Conservation (phyloP, 805 yeast species). For the Candida piceae region DNA sequence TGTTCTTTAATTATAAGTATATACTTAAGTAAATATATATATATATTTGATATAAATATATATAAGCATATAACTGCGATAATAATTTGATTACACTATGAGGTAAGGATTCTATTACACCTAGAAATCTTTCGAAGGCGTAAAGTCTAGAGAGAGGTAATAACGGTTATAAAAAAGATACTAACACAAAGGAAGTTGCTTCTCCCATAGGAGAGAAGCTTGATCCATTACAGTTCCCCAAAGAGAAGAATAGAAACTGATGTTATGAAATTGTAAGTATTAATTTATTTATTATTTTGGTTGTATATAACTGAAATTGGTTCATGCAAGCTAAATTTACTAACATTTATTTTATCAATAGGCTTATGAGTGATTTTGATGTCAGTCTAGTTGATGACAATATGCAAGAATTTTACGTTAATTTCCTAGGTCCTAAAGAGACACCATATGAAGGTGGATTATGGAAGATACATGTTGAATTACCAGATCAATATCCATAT, state of each 20-base stretch:
- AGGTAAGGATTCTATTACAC: no score
- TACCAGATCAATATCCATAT: conserved; percentile 93
- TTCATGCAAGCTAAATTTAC: conserved; percentile 1
- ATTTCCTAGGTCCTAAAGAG: conserved; percentile 79
- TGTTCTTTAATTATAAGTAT: no score
- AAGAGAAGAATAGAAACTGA: conserved; percentile 87
- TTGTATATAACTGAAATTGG: not conserved
- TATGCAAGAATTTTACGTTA: conserved; percentile 81
- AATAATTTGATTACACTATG: no score
- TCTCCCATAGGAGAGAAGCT: no score
- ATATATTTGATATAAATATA: no score
- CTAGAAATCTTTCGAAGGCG: no score
- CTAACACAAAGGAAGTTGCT: no score
- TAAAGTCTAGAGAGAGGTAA: no score
- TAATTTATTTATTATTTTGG: not conserved
- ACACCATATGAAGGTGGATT: conserved; percentile 87
- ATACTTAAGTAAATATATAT: no score
- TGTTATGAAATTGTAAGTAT: conserved; percentile 81
- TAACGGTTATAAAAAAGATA: no score
- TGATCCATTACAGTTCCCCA: conserved; percentile 53
- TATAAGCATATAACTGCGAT: no score
- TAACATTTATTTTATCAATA: conserved; percentile 13
- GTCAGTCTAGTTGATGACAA: conserved; percentile 78
- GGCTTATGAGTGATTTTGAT: conserved; percentile 87
- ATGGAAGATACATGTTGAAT: conserved; percentile 88